Percentiles rank a stretch among this genome's conserved stretches.
These are phyloP conservation scores for Suhomyces terraborum DNA, from an alignment of 1,139 yeast species.

Conservation along the genomic window DNA sequence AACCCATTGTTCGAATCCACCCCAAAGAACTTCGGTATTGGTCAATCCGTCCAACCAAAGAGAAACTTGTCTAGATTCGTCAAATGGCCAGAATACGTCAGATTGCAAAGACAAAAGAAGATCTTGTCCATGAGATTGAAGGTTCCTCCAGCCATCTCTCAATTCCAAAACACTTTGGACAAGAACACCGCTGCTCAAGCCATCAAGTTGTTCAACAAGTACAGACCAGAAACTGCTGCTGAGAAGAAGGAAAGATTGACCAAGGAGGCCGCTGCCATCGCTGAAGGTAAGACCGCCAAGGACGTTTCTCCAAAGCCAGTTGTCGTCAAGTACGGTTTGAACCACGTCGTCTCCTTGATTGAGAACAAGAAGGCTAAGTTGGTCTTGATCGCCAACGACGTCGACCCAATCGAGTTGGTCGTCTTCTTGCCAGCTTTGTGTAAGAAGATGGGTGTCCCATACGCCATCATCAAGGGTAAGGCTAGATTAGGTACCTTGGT, in stretches of 20 bases:
- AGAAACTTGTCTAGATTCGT: conserved; percentile 95
- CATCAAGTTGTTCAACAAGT: conserved; percentile 95
- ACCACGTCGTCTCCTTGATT: conserved; percentile 94
- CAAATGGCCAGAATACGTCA: conserved; percentile 98
- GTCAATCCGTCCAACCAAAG: conserved; percentile 93
- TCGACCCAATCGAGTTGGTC: conserved; percentile 97
- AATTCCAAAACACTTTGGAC: conserved; percentile 93
- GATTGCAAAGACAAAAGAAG: conserved; percentile 97
- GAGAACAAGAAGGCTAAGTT: conserved; percentile 98
- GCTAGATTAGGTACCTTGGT: conserved; percentile 97
- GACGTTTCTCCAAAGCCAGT: conserved; percentile 96
- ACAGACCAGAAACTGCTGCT: conserved; percentile 95
- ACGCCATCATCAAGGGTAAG: conserved; percentile 98
- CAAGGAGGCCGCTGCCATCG: conserved; percentile 98
- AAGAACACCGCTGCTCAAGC: conserved; percentile 98
- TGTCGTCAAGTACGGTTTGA: conserved; percentile 90
- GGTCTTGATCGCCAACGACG: conserved; percentile 96
- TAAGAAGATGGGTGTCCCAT: conserved; percentile 99
- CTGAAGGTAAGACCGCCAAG: conserved; percentile 95
- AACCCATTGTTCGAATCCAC: conserved; percentile 80
- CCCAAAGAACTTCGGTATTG: conserved; percentile 95
- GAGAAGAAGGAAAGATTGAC: conserved; percentile 99
- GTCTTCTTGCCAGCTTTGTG: conserved; percentile 96
- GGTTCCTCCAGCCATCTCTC: conserved; percentile 98
- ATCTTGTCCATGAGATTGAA: conserved; percentile 90